Percentiles rank a stretch among this genome's conserved stretches.
Conservation (phyloP, 352 stramenopile species). For the Aphanomyces euteiches region DNA sequence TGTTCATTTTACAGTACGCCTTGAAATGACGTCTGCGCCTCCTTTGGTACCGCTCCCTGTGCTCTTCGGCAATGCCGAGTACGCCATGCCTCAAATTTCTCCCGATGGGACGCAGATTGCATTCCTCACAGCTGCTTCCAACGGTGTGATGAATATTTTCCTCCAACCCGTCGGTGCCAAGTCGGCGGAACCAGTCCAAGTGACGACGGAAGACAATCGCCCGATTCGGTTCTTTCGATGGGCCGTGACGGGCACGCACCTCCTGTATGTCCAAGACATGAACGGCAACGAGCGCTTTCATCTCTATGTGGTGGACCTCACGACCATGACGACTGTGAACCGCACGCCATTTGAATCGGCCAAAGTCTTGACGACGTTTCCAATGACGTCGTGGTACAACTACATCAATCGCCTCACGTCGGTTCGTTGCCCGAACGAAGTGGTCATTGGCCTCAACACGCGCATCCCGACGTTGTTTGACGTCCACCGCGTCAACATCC, state of each 20-base stretch:
- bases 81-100: constrained; percentile 44
- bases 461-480: constrained; percentile 40
- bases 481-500: constrained; percentile 36
- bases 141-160: constrained; percentile 52
- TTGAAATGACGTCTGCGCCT: not conserved
- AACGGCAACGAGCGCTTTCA: constrained; percentile 50
- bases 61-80: constrained; percentile 49
- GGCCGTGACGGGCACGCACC: constrained; percentile 35
- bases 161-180: constrained; percentile 35
- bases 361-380: constrained; percentile 33
- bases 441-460: constrained; percentile 43
- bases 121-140: constrained; percentile 40
- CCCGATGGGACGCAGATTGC: constrained; percentile 48
- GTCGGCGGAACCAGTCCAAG: constrained; percentile 28
- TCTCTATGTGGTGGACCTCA: constrained; percentile 42
- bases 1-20: too few species aligned
- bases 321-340: constrained; percentile 35
- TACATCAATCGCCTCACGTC: constrained; percentile 33
- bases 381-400: constrained; percentile 22
- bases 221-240: constrained; percentile 44
- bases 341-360: constrained; percentile 40
- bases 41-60: constrained; percentile 44
- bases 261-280: constrained; percentile 48
- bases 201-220: constrained; percentile 42
- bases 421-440: constrained; percentile 36